Percentiles rank a stretch among this genome's conserved stretches.
phyloP scores from a whole-genome alignment of 2,329 filamentous ascomycete species.

The Lomentospora prolificans region DNA sequence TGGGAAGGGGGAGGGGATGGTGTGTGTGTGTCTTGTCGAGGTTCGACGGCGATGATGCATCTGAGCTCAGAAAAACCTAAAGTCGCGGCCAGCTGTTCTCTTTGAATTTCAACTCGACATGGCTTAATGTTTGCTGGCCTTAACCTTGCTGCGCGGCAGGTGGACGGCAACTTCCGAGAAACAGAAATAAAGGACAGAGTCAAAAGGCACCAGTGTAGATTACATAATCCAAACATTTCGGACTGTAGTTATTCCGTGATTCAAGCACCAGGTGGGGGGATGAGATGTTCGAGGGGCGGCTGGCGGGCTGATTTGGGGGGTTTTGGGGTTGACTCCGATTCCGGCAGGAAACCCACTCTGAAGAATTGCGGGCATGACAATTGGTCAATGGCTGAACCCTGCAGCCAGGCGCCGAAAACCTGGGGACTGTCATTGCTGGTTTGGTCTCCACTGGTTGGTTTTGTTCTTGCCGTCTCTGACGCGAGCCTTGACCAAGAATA shows the following conservation, averaged over 20 bases:
- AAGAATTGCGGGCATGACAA: not conserved
- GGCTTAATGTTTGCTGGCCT: slow-evolving; percentile 3
- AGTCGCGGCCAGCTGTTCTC: slow-evolving; percentile 9
- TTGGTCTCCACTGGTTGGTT: no score
- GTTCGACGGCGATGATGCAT: not conserved
- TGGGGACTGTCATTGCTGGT: not conserved
- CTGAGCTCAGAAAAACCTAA: slow-evolving; percentile 1
- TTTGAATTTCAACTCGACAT: not conserved
- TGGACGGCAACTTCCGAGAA: not conserved
- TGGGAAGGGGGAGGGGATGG: slow-evolving; percentile 6
- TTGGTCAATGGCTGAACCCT: not conserved
- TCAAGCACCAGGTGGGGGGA: no score
- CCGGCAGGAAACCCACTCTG: not conserved
- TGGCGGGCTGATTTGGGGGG: not conserved
- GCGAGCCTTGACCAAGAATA: no score
- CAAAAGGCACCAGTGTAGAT: no score
- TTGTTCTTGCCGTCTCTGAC: no score
- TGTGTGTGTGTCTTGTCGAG: not conserved
- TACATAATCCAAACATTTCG: no score
- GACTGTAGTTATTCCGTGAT: no score
- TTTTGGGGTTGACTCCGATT: not conserved
- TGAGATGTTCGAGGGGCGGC: no score
- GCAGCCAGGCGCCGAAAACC: not conserved
- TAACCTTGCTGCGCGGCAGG: not conserved
- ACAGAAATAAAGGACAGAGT: not conserved